phyloP scores from a whole-genome alignment of 192 early-diverging fungal genomes.

The Radiomyces spectabilis region DNA sequence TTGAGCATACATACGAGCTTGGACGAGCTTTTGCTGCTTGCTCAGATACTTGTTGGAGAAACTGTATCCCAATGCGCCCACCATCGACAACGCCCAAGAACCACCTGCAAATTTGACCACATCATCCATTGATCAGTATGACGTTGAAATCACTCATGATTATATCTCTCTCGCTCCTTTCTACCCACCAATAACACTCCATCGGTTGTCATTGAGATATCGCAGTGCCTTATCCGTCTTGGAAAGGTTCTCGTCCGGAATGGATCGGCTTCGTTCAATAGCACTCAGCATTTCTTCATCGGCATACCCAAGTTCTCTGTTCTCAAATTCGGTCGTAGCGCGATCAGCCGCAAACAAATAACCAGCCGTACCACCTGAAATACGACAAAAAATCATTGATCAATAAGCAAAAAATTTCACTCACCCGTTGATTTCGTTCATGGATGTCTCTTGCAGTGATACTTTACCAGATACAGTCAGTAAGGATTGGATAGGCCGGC shows the following conservation, averaged over 20 bases:
- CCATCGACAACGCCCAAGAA: slow-evolving; percentile 33
- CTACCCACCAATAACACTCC: slow-evolving; percentile 28
- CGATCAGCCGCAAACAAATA: slow-evolving; percentile 27
- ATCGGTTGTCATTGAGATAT: slow-evolving; percentile 29
- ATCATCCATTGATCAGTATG: background rate
- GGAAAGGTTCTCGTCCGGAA: background rate
- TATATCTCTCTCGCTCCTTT: background rate
- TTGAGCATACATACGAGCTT: slow-evolving; percentile 71
- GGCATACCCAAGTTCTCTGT: slow-evolving; percentile 22
- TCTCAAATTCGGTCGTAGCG: slow-evolving; percentile 24
- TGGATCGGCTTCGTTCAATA: background rate
- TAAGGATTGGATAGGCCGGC: slow-evolving; percentile 25
- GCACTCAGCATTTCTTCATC: slow-evolving; percentile 15
- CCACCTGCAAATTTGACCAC: slow-evolving; percentile 7
- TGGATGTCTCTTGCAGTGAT: background rate
- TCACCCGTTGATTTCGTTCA: background rate
- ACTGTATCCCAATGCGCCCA: slow-evolving; percentile 28
- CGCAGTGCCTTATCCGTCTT: slow-evolving; percentile 8
- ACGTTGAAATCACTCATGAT: background rate
- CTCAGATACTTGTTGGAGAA: slow-evolving; percentile 40
- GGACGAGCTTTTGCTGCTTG: slow-evolving; percentile 55
- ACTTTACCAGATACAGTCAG: slow-evolving; percentile 25
- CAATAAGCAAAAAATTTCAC: background rate
- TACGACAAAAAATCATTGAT: background rate
- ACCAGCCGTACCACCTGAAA: slow-evolving; percentile 24